Percentiles rank a stretch among this genome's conserved stretches.
Evolutionary conservation across 2,329 filamentous ascomycete genomes (phyloP).

Genomic region (Phyllosticta citriasiana): DNA sequence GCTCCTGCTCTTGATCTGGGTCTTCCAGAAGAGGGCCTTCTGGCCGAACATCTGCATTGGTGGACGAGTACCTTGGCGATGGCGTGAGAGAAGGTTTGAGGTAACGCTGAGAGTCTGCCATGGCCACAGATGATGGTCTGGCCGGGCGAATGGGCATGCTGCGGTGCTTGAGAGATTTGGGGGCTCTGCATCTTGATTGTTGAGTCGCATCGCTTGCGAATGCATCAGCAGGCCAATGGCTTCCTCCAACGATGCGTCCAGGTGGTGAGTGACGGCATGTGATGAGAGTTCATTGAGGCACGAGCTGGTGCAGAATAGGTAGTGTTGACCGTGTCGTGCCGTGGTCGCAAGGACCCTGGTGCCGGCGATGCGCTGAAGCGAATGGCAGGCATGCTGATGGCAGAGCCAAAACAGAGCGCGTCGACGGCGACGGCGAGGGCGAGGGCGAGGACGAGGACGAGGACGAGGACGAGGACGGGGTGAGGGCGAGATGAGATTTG

Average conservation of each 20-base stretch:
- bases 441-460: no score
- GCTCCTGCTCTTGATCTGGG: neutral
- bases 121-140: neutral
- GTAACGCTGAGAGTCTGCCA: neutral
- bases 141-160: neutral
- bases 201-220: neutral
- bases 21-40: neutral
- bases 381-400: conserved; percentile 1
- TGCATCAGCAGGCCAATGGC: conserved; percentile 6
- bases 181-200: conserved; percentile 2
- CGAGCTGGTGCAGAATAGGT: neutral
- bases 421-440: no score
- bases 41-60: no score
- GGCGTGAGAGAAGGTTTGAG: conserved; percentile 2
- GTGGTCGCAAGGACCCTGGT: neutral
- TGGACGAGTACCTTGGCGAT: neutral
- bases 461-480: neutral
- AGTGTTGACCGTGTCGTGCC: neutral
- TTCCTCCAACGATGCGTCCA: neutral
- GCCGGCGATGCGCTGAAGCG: conserved; percentile 6
- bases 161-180: neutral
- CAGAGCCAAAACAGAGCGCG: no score
- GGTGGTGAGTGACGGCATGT: neutral
- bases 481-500: neutral
- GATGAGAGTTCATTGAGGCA: neutral